Base-by-base conservation (phyloP, 805 yeast genomes). In the Spathaspora girioi region DNA sequence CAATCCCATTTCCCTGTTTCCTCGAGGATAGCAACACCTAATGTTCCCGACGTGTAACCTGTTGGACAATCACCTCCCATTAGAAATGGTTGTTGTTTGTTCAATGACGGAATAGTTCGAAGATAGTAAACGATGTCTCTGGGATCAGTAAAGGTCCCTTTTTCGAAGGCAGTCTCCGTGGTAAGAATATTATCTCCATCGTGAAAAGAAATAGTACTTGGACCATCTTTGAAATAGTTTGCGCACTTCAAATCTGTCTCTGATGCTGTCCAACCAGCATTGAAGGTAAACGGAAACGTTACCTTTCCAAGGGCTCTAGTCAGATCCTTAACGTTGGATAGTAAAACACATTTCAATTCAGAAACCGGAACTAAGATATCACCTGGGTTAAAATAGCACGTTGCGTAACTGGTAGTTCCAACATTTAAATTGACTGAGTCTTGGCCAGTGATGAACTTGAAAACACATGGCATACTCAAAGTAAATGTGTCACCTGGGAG, bases 231-330 rank as follows among this genome's bases (percentile, higher is more conserved):
- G 46, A 54, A 64, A 20, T 52, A 50, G 1, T 42, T 38, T 8
- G 70, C 57, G 43, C 54, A 57, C 23, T 54, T 26, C 43, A 63
- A 45, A 50, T 66, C 67, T 15, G 50, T 50, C 7, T 45, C 14
- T 26, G 38, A 48, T 17, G 54, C 54, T 1, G 60, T 56, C 18
- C 53, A 47, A 48, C 65, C 65, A 27, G 54, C 49, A 47, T 57
- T 60, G 50, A 67, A 67, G 7, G 64, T 41, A 29, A 66, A 41
- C 5, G 67, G 65, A 43, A 67, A 56, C 2, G 47, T 19, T 15
- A 59, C 50, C 5, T 56, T 47, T 23, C 70, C 70, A 35, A 35
- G 43, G 4, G 54, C 64, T 12, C 26, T 20, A 12, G 58, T 51
- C 20, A 38, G 15, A 1, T 57, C n/a, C 1, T 23, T 40, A 10